Evolutionary conservation across 106 monocot genomes (phyloP).

Genomic region (Dioscorea dumetorum): DNA sequence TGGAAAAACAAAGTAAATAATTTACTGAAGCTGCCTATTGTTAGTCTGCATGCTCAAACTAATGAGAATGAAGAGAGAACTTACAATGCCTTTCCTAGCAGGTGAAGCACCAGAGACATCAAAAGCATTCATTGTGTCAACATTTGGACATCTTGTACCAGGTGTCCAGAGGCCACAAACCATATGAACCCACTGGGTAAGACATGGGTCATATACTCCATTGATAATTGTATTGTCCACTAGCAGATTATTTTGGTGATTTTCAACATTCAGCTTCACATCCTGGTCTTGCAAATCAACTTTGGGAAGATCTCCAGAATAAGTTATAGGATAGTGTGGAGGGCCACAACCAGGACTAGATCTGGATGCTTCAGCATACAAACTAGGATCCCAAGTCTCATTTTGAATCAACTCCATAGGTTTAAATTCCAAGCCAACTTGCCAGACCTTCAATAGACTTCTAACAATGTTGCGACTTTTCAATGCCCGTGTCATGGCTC

Average conservation of each 20-base stretch:
- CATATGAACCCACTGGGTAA: constrained; percentile 87
- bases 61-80: constrained; percentile 1
- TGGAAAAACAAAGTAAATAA: no score
- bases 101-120: constrained; percentile 75
- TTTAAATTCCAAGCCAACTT: constrained; percentile 15
- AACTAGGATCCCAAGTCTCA: constrained; percentile 5
- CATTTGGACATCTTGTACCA: constrained; percentile 89
- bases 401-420: constrained; percentile 5
- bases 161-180: constrained; percentile 98
- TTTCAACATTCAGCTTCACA: neutral
- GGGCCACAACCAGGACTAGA: constrained; percentile 10
- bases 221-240: constrained; percentile 32
- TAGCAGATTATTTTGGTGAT: constrained; percentile 3
- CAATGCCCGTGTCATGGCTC: constrained; percentile 84
- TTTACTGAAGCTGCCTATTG: no score
- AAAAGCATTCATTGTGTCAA: constrained; percentile 82
- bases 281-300: constrained; percentile 3
- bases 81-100: constrained; percentile 57
- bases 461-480: constrained; percentile 52
- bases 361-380: constrained; percentile 12
- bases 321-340: constrained; percentile 1
- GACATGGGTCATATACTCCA: constrained; percentile 40
- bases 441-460: constrained; percentile 59
- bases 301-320: neutral
- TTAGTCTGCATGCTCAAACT: no score